Base-by-base conservation (phyloP, 805 yeast genomes). In the Ogataea pignaliae region DNA sequence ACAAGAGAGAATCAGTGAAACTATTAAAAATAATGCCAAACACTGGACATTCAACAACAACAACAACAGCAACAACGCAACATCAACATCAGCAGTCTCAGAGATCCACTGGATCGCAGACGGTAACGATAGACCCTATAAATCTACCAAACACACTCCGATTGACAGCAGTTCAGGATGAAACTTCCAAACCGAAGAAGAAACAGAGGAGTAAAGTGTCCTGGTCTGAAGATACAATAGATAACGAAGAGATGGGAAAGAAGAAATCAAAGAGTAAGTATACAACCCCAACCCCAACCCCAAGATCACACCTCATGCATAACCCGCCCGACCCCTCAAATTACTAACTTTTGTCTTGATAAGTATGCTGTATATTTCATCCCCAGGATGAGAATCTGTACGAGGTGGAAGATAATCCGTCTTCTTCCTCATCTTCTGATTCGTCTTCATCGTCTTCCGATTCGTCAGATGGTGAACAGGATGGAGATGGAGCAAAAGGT, bases 141-240 rank as follows among this genome's bases (percentile, higher is more conserved):
- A 45, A 46, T 13, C 35, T 54, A 29, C 60, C 60, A 0, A 47
- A 21, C 7, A 21, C 52, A 5, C 44, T 59, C 11, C 51, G 50
- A 21, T 36, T 53, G 10, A 43, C 49, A 7, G 39, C 33, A 9
- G 54, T 55, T 2, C 43, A 48, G 2, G 51, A 48, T 14, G 59
- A 52, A 17, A 32, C 36, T 29, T 16, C 13, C 6, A 45, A 43
- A 28, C 45, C 40, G 39, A 53, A 46, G 40, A 50, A 50, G 44
- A 43, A 44, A 26, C 41, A 37, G 7, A 66, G 73, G 41, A 72
- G 80, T 11, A 72, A 76, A 34, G 97, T 91, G 0, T 72, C 80
- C 41, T 91, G 97, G 97, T 72, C 82, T 8, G 86, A 84, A 32
- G 95, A 83, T 37, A 90, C 88, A 3, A 73, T 93, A 4, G 98